phyloP scores from a whole-genome alignment of 2,329 filamentous ascomycete genomes.

The Pseudogymnoascus sp. region DNA sequence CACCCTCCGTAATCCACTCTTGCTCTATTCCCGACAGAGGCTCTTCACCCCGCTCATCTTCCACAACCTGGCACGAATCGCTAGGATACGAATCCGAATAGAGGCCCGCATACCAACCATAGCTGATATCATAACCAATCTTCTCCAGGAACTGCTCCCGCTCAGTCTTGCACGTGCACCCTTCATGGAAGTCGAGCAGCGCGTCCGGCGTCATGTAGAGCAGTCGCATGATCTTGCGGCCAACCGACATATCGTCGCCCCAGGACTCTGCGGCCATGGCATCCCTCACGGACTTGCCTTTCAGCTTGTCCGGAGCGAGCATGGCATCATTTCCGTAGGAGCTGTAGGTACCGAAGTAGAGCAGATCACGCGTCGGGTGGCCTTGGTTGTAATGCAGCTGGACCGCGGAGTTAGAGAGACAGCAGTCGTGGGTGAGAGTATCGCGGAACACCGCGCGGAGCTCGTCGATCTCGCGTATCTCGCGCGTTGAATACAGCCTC shows the following conservation, averaged over 20 bases:
- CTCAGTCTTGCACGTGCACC: constrained; percentile 5
- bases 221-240: neutral
- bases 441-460: constrained; percentile 23
- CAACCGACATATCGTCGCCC: constrained; percentile 3
- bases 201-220: constrained; percentile 7
- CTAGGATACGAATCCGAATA: constrained; percentile 2
- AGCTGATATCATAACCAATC: neutral
- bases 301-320: neutral
- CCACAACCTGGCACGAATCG: neutral
- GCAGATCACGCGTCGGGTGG: neutral
- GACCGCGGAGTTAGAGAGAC: constrained; percentile 24
- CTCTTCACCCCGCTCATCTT: neutral
- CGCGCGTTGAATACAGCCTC: neutral
- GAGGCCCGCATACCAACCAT: neutral
- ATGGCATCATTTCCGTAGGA: neutral
- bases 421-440: constrained; percentile 22
- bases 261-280: constrained; percentile 5
- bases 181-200: neutral
- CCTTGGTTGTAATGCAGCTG: constrained; percentile 20
- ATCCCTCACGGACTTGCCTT: constrained; percentile 7
- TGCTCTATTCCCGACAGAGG: neutral
- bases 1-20: neutral
- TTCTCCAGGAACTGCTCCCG: neutral
- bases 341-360: constrained; percentile 10
- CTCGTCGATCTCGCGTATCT: constrained; percentile 17